phyloP scores from a whole-genome alignment of 225 moss, liverwort and hornwort species.

The Neckera pumila region DNA sequence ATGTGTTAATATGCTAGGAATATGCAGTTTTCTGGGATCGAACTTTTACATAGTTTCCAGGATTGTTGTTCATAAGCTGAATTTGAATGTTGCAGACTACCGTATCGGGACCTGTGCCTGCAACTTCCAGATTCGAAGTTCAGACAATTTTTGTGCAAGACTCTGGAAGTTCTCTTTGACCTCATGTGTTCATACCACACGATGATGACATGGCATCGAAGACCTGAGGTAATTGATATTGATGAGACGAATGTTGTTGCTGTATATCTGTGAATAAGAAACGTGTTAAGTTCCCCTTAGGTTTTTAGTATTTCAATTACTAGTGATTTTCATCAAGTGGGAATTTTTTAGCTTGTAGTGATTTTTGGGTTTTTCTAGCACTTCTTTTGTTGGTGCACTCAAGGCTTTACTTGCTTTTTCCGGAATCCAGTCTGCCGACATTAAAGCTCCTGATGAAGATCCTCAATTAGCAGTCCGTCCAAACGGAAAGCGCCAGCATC shows the following conservation, averaged over 20 bases:
- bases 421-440: slow-evolving; percentile 28
- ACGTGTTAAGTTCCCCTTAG: neutral
- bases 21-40: neutral
- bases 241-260: neutral
- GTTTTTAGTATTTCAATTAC: neutral
- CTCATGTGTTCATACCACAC: slow-evolving; percentile 83
- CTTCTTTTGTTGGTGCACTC: neutral
- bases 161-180: slow-evolving; percentile 88
- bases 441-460: slow-evolving; percentile 11
- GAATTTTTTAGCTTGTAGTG: neutral
- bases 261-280: neutral
- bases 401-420: slow-evolving; percentile 2
- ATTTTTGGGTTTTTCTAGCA: neutral
- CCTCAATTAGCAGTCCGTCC: slow-evolving; percentile 4
- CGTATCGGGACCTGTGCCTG: slow-evolving; percentile 89
- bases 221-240: slow-evolving; percentile 36
- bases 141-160: slow-evolving; percentile 69
- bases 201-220: slow-evolving; percentile 90
- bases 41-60: neutral
- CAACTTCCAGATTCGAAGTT: slow-evolving; percentile 84
- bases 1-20: neutral
- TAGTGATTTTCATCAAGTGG: neutral
- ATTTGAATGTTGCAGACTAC: slow-evolving; percentile 50
- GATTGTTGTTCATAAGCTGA: neutral
- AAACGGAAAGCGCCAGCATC: slow-evolving; percentile 51